Conservation (phyloP, 2,329 filamentous ascomycete genomes). For the Shiraia sp. region DNA sequence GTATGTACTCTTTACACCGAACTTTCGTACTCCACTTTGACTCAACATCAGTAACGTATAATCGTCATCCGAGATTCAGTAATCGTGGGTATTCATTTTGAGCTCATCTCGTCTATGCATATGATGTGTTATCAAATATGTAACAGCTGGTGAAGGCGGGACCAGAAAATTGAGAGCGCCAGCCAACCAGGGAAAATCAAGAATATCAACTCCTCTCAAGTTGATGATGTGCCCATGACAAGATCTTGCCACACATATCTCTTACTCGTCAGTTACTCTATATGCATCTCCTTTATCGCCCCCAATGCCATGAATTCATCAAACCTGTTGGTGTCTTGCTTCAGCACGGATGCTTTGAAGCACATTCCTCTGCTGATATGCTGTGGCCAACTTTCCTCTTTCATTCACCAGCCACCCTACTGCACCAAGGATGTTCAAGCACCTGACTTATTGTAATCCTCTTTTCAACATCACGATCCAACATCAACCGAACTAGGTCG, state of each 20-base stretch:
- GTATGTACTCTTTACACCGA: not conserved
- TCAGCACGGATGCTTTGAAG: not conserved
- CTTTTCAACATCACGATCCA: constrained; percentile 83
- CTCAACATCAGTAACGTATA: not conserved
- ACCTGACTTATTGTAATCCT: constrained; percentile 87
- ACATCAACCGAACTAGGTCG: constrained; percentile 87
- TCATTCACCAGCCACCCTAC: constrained; percentile 13
- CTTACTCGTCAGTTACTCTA: not conserved
- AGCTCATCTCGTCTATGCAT: too few relatives aligned
- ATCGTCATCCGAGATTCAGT: not conserved
- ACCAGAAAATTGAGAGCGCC: too few relatives aligned
- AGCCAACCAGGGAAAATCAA: too few relatives aligned
- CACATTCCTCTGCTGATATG: not conserved
- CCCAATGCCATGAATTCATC: not conserved
- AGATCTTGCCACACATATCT: too few relatives aligned
- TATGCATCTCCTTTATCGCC: not conserved
- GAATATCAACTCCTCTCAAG: too few relatives aligned
- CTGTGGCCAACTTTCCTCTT: not conserved
- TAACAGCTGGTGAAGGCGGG: too few relatives aligned
- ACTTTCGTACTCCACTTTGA: not conserved
- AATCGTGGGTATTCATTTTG: constrained; percentile 1
- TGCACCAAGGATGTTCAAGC: constrained; percentile 83
- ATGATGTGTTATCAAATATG: too few relatives aligned
- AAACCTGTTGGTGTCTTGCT: not conserved
- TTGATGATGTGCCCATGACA: too few relatives aligned